A percentile compares a stretch with the other conserved stretches of the same genome.
These are phyloP conservation scores for Stylonectria norvegica DNA, from an alignment of 2,329 filamentous ascomycete species.

Conservation along the genomic window DNA sequence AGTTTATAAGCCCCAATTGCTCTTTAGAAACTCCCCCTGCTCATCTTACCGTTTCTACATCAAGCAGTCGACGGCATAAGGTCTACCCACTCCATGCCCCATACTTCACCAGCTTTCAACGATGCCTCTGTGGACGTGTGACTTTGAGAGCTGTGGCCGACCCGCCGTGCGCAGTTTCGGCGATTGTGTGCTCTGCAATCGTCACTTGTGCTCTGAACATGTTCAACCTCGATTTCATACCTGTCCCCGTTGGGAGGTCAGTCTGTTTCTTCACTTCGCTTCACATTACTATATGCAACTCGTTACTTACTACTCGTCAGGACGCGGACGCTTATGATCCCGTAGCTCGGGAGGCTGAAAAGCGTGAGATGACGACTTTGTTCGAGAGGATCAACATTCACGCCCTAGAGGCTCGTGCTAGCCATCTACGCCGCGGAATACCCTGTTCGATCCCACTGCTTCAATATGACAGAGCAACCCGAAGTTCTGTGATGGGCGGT, in stretches of 20 bases:
- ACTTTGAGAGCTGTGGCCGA: too few relatives aligned
- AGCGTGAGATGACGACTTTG: constrained; percentile 32
- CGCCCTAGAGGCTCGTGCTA: constrained; percentile 37
- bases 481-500: constrained; percentile 40
- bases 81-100: too few relatives aligned
- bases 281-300: constrained; percentile 13
- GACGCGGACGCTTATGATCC: constrained; percentile 35
- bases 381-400: constrained; percentile 34
- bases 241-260: constrained; percentile 37
- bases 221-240: constrained; percentile 28
- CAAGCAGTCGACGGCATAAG: too few relatives aligned
- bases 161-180: too few relatives aligned
- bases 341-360: constrained; percentile 32
- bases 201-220: too few relatives aligned
- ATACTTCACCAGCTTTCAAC: too few relatives aligned
- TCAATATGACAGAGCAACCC: constrained; percentile 33
- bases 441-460: constrained; percentile 35
- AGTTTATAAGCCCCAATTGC: too few relatives aligned
- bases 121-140: too few relatives aligned
- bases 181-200: too few relatives aligned
- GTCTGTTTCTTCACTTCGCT: constrained; percentile 12
- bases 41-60: too few relatives aligned
- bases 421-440: constrained; percentile 33
- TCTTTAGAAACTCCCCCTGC: too few relatives aligned
- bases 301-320: constrained; percentile 20